Evolutionary conservation across 768 basidiomycete species (phyloP).

Genomic region (Termitomyces sp.): DNA sequence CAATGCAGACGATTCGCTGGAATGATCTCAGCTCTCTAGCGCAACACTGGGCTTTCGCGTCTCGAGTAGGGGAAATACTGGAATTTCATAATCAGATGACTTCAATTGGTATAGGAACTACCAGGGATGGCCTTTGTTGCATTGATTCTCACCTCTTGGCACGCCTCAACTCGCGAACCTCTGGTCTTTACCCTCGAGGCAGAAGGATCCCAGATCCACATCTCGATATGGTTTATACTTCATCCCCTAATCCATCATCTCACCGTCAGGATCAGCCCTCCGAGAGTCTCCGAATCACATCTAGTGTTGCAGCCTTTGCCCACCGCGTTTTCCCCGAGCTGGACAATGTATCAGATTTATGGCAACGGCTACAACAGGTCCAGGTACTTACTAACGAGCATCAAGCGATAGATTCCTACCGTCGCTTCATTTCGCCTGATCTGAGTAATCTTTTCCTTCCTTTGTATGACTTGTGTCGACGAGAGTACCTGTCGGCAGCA

Average conservation of each 20-base stretch:
- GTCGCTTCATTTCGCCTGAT: not conserved
- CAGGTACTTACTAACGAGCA: not conserved
- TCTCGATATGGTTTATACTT: not conserved
- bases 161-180: not conserved
- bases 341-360: not conserved
- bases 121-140: not conserved
- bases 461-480: not conserved
- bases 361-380: not conserved
- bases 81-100: not conserved
- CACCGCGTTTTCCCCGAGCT: not conserved
- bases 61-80: not conserved
- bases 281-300: not conserved
- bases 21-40: not conserved
- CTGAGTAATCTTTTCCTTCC: not conserved
- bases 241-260: not conserved
- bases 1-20: not conserved
- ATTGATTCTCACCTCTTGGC: not conserved
- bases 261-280: not conserved
- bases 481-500: not conserved
- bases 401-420: not conserved
- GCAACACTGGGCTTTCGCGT: not conserved
- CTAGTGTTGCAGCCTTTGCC: not conserved
- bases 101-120: not conserved
- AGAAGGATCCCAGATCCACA: not conserved
- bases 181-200: not conserved